Conservation (phyloP, 495 filamentous ascomycete species). For the Penicillium parvum region DNA sequence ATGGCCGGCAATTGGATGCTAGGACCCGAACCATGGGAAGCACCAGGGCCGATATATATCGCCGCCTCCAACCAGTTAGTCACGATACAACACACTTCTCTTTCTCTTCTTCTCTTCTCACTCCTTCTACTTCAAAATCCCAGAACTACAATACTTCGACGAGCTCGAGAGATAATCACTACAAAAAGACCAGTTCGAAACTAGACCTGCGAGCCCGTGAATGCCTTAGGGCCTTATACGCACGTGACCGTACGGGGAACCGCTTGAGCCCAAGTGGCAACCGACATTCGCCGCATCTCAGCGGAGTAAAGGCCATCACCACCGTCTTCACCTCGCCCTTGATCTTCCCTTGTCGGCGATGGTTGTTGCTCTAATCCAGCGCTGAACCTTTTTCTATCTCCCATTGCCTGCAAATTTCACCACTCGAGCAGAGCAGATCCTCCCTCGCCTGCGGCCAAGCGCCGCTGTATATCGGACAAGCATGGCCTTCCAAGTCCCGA, state of each 20-base stretch:
- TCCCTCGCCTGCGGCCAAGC: conserved; percentile 33
- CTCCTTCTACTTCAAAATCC: too few species aligned
- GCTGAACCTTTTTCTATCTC: conserved; percentile 10
- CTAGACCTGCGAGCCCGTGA: not conserved
- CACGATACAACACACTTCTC: too few species aligned
- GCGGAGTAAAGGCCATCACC: conserved; percentile 22
- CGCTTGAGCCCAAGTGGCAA: conserved; percentile 26
- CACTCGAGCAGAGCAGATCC: conserved; percentile 17
- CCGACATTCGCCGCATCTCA: conserved; percentile 35
- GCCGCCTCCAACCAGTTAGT: too few species aligned
- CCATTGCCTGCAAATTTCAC: not conserved
- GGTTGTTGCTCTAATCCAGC: conserved; percentile 18
- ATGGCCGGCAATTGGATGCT: too few species aligned
- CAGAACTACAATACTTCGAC: not conserved
- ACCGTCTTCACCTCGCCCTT: conserved; percentile 14
- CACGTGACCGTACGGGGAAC: conserved; percentile 27
- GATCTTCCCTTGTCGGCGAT: conserved; percentile 22
- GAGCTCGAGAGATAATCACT: not conserved
- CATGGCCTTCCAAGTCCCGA: conserved; percentile 49
- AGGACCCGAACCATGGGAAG: too few species aligned
- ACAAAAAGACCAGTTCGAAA: not conserved
- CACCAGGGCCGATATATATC: too few species aligned
- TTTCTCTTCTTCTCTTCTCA: too few species aligned
- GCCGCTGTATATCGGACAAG: conserved; percentile 38
- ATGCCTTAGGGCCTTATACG: not conserved